Base-by-base conservation (phyloP, 1,284 basidiomycete species). In the Volvariella volvacea region DNA sequence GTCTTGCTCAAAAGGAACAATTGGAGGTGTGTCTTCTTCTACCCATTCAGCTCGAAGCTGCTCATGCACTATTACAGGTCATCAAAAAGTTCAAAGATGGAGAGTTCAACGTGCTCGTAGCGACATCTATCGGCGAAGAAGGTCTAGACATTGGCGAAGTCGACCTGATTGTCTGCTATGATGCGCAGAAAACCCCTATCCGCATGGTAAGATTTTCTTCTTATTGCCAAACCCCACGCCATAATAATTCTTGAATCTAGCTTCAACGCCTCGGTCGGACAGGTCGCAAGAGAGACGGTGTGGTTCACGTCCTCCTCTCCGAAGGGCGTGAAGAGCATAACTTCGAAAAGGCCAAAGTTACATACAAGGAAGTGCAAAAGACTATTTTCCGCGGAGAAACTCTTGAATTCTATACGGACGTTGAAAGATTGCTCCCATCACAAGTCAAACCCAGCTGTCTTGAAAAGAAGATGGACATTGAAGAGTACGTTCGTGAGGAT, bases 101-200 rank as follows among this genome's bases (percentile, higher is more conserved):
- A 22, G 83, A 83, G 46, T 92, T 80, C 64, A 98, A 99, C 55
- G 84, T 98, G 22, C 71, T 99, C 3, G 95, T 99, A 1, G 88
- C 95, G 0, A 99, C 96, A 0, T 96, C 89, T 2, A 93, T 99
- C 47, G 96, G 96, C 22, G 96, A 99, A 66, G 96, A 99, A 64
- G 96, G 96, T 49, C 72, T 99, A n/a, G 96, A 99, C 61, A 99
- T 99, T 47, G 96, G 96, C 39, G 94, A 97, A 58, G 87, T 99
- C n/a, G 96, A 99, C 61, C 74, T 95, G 58, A 96, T 97, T 44
- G 74, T 97, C 34, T 96, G 94, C 58, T 99, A 99, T 63, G 96
- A 99, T 55, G 86, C 94, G 31, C 91, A 94, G 55, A 97, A 95
- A 66, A 92, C 92, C 10, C 89, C 94, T 1, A 93, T 98, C 52